Evolutionary conservation across 257 asterid species (phyloP).

Genomic region (Solanum etuberosum): DNA sequence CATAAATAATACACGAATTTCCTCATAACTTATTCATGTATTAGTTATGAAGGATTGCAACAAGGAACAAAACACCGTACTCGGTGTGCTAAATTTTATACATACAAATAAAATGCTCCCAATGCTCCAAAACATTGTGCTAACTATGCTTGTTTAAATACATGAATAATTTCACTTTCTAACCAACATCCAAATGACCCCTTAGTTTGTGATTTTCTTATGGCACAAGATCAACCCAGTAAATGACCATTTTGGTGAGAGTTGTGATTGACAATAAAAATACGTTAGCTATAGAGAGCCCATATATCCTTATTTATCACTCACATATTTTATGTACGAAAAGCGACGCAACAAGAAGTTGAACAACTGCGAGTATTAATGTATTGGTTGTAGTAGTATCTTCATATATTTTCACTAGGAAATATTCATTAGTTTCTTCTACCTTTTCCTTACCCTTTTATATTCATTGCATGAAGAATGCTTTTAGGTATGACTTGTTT

Average conservation of each 20-base stretch:
- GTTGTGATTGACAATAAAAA: not conserved
- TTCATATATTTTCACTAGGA: not conserved
- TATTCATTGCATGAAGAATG: not conserved
- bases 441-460: not conserved
- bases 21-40: not conserved
- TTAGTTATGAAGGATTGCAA: not conserved
- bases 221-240: not conserved
- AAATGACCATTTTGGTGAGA: not conserved
- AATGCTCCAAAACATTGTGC: not conserved
- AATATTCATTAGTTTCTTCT: not conserved
- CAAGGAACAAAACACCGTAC: not conserved
- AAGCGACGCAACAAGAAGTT: not conserved
- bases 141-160: not conserved
- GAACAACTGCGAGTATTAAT: not conserved
- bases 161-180: not conserved
- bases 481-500: not conserved
- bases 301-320: not conserved
- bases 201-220: not conserved
- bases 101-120: not conserved
- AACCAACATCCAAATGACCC: not conserved
- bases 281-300: not conserved
- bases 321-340: not conserved
- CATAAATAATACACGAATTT: not conserved
- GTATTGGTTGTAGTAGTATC: not conserved
- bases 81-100: not conserved